phyloP scores from a whole-genome alignment of 1,284 basidiomycete species.

The Cutaneotrichosporon sp. region DNA sequence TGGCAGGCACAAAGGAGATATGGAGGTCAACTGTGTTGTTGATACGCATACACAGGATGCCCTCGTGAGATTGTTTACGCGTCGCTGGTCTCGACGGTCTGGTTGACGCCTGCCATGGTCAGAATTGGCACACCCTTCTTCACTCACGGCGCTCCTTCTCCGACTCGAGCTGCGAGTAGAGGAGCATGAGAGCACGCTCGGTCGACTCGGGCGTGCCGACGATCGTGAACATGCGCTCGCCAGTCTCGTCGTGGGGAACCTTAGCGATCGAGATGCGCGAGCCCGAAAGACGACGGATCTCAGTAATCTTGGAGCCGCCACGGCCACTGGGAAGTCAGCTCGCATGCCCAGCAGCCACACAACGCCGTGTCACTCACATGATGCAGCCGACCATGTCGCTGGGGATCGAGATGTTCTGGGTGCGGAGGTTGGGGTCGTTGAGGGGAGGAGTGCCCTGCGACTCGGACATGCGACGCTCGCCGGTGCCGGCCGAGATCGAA shows the following conservation, averaged over 20 bases:
- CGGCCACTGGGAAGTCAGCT: conserved; percentile 62
- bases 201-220: conserved; percentile 94
- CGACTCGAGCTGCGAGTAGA: conserved; percentile 95
- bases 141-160: conserved; percentile 83
- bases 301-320: conserved; percentile 96
- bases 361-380: conserved; percentile 57
- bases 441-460: conserved; percentile 59
- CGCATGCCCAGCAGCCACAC: conserved; percentile 2
- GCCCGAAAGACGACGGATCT: conserved; percentile 94
- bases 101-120: conserved; percentile 39
- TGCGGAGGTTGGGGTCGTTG: conserved; percentile 73
- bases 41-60: conserved; percentile 6
- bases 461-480: conserved; percentile 52
- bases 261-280: conserved; percentile 98
- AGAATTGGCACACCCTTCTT: neutral
- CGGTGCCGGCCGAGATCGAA: conserved; percentile 36
- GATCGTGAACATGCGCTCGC: conserved; percentile 99
- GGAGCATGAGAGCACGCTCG: conserved; percentile 92
- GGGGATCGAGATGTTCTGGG: conserved; percentile 98
- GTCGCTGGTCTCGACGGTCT: conserved; percentile 30
- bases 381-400: conserved; percentile 99
- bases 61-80: conserved; percentile 7
- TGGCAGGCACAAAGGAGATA: neutral
- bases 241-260: conserved; percentile 96
- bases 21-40: neutral